A percentile compares a stretch with the other conserved stretches of the same genome.
phyloP scores from a whole-genome alignment of 2,329 filamentous ascomycete genomes.

The Phaeosphaeriaceae sp. region DNA sequence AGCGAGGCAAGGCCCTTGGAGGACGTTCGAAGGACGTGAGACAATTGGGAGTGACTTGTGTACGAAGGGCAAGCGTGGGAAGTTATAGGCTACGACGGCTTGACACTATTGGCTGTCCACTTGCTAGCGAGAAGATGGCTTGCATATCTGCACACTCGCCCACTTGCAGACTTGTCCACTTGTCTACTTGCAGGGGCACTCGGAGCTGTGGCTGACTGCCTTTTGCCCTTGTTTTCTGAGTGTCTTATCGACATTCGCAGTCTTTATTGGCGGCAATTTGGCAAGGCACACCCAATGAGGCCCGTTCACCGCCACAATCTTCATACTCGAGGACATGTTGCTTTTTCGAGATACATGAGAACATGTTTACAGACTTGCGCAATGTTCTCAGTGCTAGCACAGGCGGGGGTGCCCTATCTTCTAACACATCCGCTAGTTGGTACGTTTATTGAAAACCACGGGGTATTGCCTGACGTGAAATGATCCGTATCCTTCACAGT shows the following conservation, averaged over 20 bases:
- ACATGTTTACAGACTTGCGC: too few relatives aligned
- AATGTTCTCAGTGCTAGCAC: too few relatives aligned
- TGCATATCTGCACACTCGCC: slow-evolving; percentile 9
- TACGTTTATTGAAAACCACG: too few relatives aligned
- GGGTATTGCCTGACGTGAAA: too few relatives aligned
- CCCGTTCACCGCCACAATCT: not conserved
- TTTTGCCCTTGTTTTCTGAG: not conserved
- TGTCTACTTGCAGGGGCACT: not conserved
- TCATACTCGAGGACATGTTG: too few relatives aligned
- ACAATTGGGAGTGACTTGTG: not conserved
- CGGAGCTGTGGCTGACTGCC: not conserved
- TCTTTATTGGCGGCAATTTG: not conserved
- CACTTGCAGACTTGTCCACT: slow-evolving; percentile 1
- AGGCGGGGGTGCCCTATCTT: too few relatives aligned
- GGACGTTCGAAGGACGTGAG: not conserved
- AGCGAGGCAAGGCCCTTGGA: not conserved
- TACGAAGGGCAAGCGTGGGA: not conserved
- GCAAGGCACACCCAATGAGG: too few relatives aligned
- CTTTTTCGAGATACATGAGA: too few relatives aligned
- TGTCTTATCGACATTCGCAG: not conserved
- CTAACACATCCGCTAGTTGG: too few relatives aligned
- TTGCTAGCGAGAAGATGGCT: slow-evolving; percentile 11
- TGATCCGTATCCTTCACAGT: too few relatives aligned
- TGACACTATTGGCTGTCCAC: not conserved
- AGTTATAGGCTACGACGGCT: not conserved